phyloP scores from a whole-genome alignment of 2,329 filamentous ascomycete genomes.

The Akanthomyces muscarius region DNA sequence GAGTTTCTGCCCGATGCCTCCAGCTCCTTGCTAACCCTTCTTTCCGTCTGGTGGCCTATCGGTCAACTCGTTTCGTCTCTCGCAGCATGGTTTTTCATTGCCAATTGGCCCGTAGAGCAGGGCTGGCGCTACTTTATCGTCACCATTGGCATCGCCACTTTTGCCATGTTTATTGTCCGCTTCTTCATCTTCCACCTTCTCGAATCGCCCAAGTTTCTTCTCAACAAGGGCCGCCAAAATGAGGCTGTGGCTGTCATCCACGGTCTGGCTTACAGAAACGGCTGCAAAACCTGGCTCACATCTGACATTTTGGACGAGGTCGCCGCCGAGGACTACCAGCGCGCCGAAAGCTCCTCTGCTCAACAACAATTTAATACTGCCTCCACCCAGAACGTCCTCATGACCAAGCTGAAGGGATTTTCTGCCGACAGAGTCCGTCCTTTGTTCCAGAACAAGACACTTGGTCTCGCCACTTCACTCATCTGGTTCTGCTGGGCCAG shows the following conservation, averaged over 20 bases:
- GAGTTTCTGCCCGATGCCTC: constrained; percentile 76
- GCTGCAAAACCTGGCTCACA: constrained; percentile 69
- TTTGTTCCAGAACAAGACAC: constrained; percentile 54
- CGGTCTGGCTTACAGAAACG: constrained; percentile 70
- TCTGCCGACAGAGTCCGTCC: constrained; percentile 63
- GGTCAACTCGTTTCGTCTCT: constrained; percentile 71
- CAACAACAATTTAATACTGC: constrained; percentile 16
- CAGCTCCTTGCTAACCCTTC: constrained; percentile 68
- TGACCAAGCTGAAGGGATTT: constrained; percentile 60
- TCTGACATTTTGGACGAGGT: constrained; percentile 61
- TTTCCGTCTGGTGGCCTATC: constrained; percentile 86
- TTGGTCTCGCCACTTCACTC: constrained; percentile 48
- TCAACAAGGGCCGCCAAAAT: constrained; percentile 69
- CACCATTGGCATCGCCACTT: constrained; percentile 67
- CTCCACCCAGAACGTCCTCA: constrained; percentile 42
- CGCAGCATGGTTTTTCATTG: constrained; percentile 72
- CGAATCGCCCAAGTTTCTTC: constrained; percentile 80
- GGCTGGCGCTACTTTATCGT: constrained; percentile 75
- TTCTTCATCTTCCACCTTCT: constrained; percentile 79
- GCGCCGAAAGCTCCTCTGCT: constrained; percentile 19
- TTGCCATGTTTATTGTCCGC: constrained; percentile 72
- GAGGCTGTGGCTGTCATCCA: constrained; percentile 79
- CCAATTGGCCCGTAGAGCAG: constrained; percentile 61
- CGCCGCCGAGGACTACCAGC: constrained; percentile 39
- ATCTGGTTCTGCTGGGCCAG: constrained; percentile 79